Base-by-base conservation (phyloP, 2,329 filamentous ascomycete genomes). In the Aspergillus flavus region DNA sequence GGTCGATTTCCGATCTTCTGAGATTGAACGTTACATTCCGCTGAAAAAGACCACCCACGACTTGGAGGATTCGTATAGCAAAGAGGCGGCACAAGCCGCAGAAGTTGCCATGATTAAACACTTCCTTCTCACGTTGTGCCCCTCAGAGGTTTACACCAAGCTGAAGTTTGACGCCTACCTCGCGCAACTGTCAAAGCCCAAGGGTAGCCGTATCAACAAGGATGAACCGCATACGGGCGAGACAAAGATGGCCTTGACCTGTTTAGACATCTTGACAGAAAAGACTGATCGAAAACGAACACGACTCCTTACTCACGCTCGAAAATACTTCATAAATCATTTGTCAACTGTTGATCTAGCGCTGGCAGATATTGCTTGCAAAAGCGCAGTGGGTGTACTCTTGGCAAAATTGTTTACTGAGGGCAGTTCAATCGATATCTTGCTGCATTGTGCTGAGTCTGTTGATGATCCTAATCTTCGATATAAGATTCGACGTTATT, bases 101-200 rank as follows among this genome's bases (percentile, higher is more conserved):
- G 72, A 74, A 45, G 59, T 73, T 6, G 55, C 69, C 1, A 70
- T 74, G 43, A 48, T 74, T 28, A 61, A 59, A 14, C 67, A 72
- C 59, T 74, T 73, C 43, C 59, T 74, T 6, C 64, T 59, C 11
- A 70, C 63, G 6, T 69, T 73, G 2, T 74, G 71, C 43, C 71
- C 72, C 7, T 68, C 68, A 0, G 64, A 59, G 4, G 36, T 73
- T 4, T 68, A 68, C 28, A 55, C 65, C 14, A 73, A 72, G 52
- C 70, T 74, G 21, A 67, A 69, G 9, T 67, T 74, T 23, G 70
- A 74, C 32, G 54, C 69, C 10, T 66, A 70, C 26, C 72, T 74
- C 39, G 59, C 69, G 28, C 61, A 65, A 11, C 72, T 72, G 50
- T 34, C 69, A 6, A 66, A 63, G 4, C 64, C 61, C 30, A 70